Evolutionary conservation across 2,329 filamentous ascomycete genomes (phyloP), one percentile per base, ranked within the genome.

Genomic region (Diaporthe sp.): DNA sequence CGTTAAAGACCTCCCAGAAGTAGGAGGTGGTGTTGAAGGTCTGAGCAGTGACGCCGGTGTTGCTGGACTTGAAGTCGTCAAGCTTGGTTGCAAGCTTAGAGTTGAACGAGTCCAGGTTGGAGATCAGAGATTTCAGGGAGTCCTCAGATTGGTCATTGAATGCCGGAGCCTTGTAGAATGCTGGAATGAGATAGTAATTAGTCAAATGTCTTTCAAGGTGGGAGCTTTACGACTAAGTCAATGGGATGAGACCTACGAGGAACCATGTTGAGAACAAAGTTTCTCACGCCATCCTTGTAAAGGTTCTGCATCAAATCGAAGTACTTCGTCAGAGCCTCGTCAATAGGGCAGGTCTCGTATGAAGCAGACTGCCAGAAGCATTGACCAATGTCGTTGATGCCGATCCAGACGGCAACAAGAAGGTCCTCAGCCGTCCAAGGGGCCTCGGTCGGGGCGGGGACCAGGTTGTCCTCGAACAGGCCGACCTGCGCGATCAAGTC

Each of bases 381-480:
- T 64, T 76, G 42, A 40, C 74, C 74, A 47, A 76, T 72, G 6
- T 76, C 74, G 47, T 76, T 76, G 60, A 76, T 50, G 17, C 74
- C 74, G 30, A 76, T 76, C 74, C 74, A 76, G 15, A 76, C 74
- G 10, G 74, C 74, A 5, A 74, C 72, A 22, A 76, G 74, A 19
- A 76, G 33, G 67, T 76, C 45, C 25, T 74, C 74, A 30, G 74
- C 58, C 2, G 72, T 76, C 74, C 74, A 76, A 2, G 68, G 66
- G 25, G 72, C 74, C n/a, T 76, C 70, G 0, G 50, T 50, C 4
- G 74, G 74, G 17, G 74, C 74, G 8, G 74, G 74, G 10, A 76
- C 72, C 45, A 76, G 19, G 52, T 74, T 70, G 5, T 60, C 38
- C 68, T 74, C 71, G 45, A 76, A 76, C 10, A 68, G 55, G 22